Conservation (phyloP, 331 rosid genomes). For the Acacia pycnantha region DNA sequence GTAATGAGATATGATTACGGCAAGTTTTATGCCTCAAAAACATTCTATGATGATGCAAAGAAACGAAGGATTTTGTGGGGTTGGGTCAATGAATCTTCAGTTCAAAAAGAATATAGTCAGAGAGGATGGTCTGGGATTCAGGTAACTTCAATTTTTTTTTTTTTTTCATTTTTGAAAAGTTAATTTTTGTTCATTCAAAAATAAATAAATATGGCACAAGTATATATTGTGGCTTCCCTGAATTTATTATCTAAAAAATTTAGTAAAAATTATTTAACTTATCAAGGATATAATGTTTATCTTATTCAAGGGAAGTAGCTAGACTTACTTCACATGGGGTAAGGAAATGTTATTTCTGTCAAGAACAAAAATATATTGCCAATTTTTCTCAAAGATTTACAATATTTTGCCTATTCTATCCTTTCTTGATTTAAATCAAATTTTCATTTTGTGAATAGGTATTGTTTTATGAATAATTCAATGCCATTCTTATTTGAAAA, state of each 20-base stretch:
- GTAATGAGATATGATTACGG: slow-evolving; percentile 47
- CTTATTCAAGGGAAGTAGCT: neutral
- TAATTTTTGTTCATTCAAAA: too few species aligned
- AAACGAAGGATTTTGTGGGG: slow-evolving; percentile 45
- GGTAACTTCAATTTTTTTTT: slow-evolving; percentile 28
- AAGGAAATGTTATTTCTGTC: too few species aligned
- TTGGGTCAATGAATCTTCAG: slow-evolving; percentile 43
- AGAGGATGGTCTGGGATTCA: slow-evolving; percentile 53
- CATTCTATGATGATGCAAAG: slow-evolving; percentile 37
- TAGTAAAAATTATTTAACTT: too few species aligned
- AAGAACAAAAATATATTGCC: neutral
- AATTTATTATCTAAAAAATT: too few species aligned
- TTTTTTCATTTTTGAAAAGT: too few species aligned
- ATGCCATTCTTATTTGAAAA: neutral
- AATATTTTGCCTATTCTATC: neutral
- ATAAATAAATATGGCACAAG: neutral
- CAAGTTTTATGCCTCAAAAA: slow-evolving; percentile 48
- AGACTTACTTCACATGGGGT: neutral
- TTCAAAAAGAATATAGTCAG: neutral
- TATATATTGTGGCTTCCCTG: neutral
- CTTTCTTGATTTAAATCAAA: too few species aligned
- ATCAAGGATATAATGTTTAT: neutral
- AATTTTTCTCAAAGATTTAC: neutral
- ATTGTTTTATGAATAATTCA: too few species aligned
- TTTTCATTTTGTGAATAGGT: too few species aligned